Conservation (phyloP, 2,329 filamentous ascomycete genomes). For the Diaporthe humulicola region DNA sequence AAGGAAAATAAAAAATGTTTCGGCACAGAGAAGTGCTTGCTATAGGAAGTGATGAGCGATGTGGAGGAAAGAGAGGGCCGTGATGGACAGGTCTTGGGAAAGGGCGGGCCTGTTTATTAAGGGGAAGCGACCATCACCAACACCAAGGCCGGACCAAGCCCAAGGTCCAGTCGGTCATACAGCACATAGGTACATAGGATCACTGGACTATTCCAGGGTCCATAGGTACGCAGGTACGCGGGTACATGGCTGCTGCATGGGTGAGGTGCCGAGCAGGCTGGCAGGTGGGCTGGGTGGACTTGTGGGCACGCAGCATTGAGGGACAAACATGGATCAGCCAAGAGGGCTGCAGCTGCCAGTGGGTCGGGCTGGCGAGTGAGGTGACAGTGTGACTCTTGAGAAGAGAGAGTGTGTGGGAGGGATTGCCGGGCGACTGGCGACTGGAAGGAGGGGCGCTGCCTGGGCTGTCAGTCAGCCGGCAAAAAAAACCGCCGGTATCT, state of each 20-base stretch:
- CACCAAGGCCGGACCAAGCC: conserved; percentile 20
- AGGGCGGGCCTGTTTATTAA: conserved; percentile 34
- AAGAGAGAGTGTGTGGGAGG: background rate
- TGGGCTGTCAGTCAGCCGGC: too few species aligned
- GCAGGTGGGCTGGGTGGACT: conserved; percentile 19
- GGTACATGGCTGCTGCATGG: conserved; percentile 11
- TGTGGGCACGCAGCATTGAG: conserved; percentile 3
- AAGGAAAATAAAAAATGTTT: conserved; percentile 16
- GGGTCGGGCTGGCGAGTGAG: conserved; percentile 12
- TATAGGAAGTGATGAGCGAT: conserved; percentile 11
- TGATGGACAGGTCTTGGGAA: background rate
- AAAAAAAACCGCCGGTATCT: too few species aligned
- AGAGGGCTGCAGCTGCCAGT: conserved; percentile 27
- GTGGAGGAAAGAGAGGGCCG: conserved; percentile 20
- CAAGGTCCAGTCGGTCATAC: conserved; percentile 4
- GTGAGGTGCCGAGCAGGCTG: conserved; percentile 14
- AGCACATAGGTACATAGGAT: conserved; percentile 7
- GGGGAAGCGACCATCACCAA: conserved; percentile 27
- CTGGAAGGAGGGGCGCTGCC: conserved; percentile 6
- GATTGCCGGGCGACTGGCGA: conserved; percentile 8
- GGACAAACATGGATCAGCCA: conserved; percentile 14
- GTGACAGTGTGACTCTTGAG: background rate
- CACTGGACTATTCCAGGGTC: conserved; percentile 6
- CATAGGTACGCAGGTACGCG: conserved; percentile 22
- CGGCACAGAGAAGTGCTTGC: conserved; percentile 17